Percentiles rank a stretch among this genome's conserved stretches.
Evolutionary conservation across 345 rosid genomes (phyloP).

Genomic region (Cochlearia excelsa): DNA sequence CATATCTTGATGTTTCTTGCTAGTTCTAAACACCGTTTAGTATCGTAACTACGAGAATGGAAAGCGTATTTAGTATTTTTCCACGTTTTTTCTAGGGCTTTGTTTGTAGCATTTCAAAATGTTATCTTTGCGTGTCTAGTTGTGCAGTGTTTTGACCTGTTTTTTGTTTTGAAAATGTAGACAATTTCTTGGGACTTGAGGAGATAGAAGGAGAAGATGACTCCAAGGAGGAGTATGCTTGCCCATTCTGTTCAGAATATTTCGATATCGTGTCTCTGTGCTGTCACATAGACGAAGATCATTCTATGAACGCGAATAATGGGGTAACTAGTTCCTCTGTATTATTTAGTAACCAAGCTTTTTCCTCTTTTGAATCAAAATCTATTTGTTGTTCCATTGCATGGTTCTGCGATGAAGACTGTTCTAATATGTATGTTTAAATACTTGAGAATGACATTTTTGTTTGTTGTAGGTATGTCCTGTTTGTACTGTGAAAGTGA

Average conservation of each 20-base stretch:
- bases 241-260: conserved; percentile 91
- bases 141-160: not conserved
- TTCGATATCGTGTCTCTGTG: conserved; percentile 89
- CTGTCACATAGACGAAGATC: conserved; percentile 93
- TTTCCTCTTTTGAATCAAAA: too few relatives aligned
- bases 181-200: conserved; percentile 82
- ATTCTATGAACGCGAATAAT: conserved; percentile 72
- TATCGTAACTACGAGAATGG: conserved; percentile 23
- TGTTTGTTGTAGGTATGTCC: conserved; percentile 75
- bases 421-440: too few relatives aligned
- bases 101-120: conserved; percentile 7
- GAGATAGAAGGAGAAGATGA: conserved; percentile 93
- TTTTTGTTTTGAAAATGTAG: conserved; percentile 41
- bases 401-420: too few relatives aligned
- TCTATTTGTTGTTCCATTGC: too few relatives aligned
- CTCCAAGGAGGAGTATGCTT: conserved; percentile 88
- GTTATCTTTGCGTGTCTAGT: not conserved
- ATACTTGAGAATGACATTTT: too few relatives aligned
- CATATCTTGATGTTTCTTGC: too few relatives aligned
- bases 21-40: too few relatives aligned
- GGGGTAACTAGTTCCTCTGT: conserved; percentile 53
- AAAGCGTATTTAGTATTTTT: conserved; percentile 2
- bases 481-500: conserved; percentile 84
- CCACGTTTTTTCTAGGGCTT: conserved; percentile 16
- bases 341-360: too few relatives aligned